Conservation (phyloP, 2,329 filamentous ascomycete species). For the Pseudogymnoascus sp. region DNA sequence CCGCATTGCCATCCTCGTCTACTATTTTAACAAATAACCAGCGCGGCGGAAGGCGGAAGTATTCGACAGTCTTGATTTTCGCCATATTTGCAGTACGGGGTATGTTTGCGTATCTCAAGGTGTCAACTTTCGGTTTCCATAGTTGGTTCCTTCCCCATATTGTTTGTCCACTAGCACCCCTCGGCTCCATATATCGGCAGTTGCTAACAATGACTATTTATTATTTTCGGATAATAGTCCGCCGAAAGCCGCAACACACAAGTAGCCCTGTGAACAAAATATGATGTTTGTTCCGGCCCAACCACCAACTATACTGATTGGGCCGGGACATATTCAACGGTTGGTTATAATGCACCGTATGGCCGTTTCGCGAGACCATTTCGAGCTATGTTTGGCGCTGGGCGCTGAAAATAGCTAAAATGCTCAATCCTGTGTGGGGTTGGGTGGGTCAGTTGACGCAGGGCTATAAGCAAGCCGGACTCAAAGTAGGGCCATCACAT, state of each 20-base stretch:
- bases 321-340: too few species aligned
- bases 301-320: too few species aligned
- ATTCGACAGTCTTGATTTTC: conserved; percentile 59
- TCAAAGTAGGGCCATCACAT: background rate
- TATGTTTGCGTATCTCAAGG: background rate
- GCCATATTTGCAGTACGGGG: conserved; percentile 37
- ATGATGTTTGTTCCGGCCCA: too few species aligned
- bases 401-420: background rate
- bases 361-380: background rate
- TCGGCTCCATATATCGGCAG: background rate
- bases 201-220: background rate
- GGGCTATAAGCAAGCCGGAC: background rate
- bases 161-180: background rate
- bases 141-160: background rate
- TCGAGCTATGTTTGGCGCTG: background rate
- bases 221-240: background rate
- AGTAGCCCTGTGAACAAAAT: background rate
- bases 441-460: background rate
- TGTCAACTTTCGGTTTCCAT: background rate
- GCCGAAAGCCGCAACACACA: background rate
- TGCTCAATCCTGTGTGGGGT: background rate
- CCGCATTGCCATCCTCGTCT: conserved; percentile 54
- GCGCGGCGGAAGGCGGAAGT: conserved; percentile 65
- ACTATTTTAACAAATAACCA: conserved; percentile 75
- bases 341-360: too few species aligned